Conservation (phyloP, 495 filamentous ascomycete genomes). For the Bombardia bombarda region DNA sequence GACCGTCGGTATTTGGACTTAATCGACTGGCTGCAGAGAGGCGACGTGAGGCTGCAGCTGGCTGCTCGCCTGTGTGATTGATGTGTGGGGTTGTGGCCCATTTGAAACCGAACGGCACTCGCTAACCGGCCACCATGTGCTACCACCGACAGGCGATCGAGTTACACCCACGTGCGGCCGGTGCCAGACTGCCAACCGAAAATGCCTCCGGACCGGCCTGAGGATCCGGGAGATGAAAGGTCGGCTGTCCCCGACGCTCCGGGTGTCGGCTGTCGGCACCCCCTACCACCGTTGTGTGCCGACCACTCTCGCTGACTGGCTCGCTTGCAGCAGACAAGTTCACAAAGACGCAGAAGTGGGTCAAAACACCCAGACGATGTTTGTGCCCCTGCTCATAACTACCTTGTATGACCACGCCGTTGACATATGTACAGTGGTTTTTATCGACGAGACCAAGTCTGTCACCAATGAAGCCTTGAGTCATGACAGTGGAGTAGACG, state of each 20-base stretch:
- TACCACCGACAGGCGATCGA: constrained; percentile 31
- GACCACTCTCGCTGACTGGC: too few relatives aligned
- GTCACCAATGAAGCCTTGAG: constrained; percentile 13
- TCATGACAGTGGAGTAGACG: constrained; percentile 9
- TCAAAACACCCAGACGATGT: constrained; percentile 22
- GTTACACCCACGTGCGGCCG: constrained; percentile 33
- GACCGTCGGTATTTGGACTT: too few relatives aligned
- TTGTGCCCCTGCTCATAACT: constrained; percentile 5
- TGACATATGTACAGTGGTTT: constrained; percentile 12
- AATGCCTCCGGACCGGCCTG: constrained; percentile 18
- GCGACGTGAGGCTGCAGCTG: too few relatives aligned
- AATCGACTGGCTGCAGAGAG: too few relatives aligned
- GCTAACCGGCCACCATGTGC: not conserved
- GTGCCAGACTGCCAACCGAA: constrained; percentile 16
- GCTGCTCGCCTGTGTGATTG: constrained; percentile 1
- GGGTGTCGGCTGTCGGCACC: not conserved
- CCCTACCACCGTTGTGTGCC: too few relatives aligned
- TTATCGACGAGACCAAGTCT: constrained; percentile 18
- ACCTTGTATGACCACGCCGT: not conserved
- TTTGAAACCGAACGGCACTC: too few relatives aligned
- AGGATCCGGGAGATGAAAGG: constrained; percentile 21
- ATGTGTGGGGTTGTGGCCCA: too few relatives aligned
- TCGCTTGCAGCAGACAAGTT: constrained; percentile 12
- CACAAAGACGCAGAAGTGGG: constrained; percentile 21
- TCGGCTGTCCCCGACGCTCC: constrained; percentile 2